phyloP scores from a whole-genome alignment of 2,329 filamentous ascomycete genomes.

The Colletotrichum sidae region DNA sequence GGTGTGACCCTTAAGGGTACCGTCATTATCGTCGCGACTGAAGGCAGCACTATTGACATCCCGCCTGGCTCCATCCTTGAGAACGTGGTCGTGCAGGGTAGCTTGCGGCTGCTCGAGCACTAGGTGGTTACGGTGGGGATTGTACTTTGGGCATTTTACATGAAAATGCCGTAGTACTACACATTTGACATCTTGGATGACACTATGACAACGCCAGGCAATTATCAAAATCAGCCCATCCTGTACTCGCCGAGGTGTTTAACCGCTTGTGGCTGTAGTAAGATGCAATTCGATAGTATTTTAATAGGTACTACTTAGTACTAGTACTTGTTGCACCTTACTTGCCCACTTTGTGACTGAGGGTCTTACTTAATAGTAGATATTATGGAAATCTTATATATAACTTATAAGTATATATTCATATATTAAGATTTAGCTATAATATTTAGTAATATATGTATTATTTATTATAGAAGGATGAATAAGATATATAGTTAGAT shows the following conservation, averaged over 20 bases:
- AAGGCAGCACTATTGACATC: constrained; percentile 97
- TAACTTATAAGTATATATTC: too few relatives aligned
- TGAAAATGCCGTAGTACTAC: constrained; percentile 15
- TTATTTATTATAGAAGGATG: rapidly evolving
- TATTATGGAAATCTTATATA: too few relatives aligned
- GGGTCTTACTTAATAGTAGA: too few relatives aligned
- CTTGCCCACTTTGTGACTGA: too few relatives aligned
- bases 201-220: constrained; percentile 22
- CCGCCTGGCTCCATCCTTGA: constrained; percentile 96
- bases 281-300: constrained; percentile 30
- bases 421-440: too few relatives aligned
- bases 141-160: constrained; percentile 34
- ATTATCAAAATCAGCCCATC: constrained; percentile 25
- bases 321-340: constrained; percentile 5
- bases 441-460: too few relatives aligned
- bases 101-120: constrained; percentile 80
- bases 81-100: constrained; percentile 99
- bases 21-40: constrained; percentile 98
- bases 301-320: constrained; percentile 29
- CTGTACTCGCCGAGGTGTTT: constrained; percentile 19
- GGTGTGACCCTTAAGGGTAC: constrained; percentile 97
- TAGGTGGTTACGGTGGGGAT: constrained; percentile 49
- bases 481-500: too few relatives aligned
- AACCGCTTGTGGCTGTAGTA: constrained; percentile 21
- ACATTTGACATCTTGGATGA: constrained; percentile 16